Conservation (phyloP, 2,329 filamentous ascomycete species). For the Ceratocystiopsis brevicomis region DNA sequence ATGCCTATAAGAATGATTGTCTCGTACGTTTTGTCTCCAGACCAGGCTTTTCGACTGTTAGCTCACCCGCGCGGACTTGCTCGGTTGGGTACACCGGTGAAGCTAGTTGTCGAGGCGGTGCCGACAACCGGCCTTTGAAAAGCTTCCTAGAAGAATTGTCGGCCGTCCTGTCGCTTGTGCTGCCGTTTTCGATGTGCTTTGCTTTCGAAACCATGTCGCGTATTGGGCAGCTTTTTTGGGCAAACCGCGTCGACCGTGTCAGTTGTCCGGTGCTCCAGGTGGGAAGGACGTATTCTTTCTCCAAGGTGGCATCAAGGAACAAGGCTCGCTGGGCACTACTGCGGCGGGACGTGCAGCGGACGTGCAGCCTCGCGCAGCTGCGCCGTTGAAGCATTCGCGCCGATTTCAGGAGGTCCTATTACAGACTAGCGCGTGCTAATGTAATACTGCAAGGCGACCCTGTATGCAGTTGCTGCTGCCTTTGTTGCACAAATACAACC, state of each 20-base stretch:
- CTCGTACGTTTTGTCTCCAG: background rate
- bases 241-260: background rate
- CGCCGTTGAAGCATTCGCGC: too few relatives aligned
- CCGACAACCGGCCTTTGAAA: conserved; percentile 7
- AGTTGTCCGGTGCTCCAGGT: background rate
- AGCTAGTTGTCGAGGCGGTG: conserved; percentile 2
- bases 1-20: background rate
- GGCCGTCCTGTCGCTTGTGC: background rate
- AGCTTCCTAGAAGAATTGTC: background rate
- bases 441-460: too few relatives aligned
- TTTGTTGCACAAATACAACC: too few relatives aligned
- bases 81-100: conserved; percentile 1
- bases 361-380: too few relatives aligned
- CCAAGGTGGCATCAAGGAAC: too few relatives aligned
- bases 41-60: conserved; percentile 2
- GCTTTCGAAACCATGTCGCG: background rate
- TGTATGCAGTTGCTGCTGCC: too few relatives aligned
- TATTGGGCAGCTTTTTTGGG: too few relatives aligned
- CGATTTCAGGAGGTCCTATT: too few relatives aligned
- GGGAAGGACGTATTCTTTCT: background rate
- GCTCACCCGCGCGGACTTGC: background rate
- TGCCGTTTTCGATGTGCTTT: background rate
- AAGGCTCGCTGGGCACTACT: too few relatives aligned
- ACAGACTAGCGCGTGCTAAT: too few relatives aligned
- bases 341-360: too few relatives aligned